Conservation (phyloP, 345 rosid species). For the Laguncularia racemosa region DNA sequence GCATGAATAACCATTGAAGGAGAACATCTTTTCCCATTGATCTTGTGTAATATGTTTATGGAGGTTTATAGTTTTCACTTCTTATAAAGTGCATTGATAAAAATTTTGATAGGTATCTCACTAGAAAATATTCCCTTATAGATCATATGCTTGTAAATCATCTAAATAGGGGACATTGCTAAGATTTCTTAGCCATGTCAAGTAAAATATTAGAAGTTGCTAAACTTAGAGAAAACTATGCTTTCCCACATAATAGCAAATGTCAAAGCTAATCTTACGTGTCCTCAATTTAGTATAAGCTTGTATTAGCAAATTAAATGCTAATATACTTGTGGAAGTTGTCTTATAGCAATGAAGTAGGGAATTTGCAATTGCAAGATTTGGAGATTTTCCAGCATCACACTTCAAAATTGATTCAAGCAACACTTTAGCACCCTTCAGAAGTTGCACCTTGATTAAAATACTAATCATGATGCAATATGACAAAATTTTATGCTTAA, state of each 20-base stretch:
- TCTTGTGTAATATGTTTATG: slow-evolving; percentile 49
- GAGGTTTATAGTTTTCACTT: slow-evolving; percentile 49
- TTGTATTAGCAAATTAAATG: slow-evolving; percentile 62
- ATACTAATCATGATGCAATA: slow-evolving; percentile 54
- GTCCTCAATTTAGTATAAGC: slow-evolving; percentile 53
- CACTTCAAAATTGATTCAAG: slow-evolving; percentile 45
- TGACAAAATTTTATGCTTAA: slow-evolving; percentile 35
- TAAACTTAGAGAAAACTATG: slow-evolving; percentile 42
- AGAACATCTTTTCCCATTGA: slow-evolving; percentile 59
- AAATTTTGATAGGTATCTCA: slow-evolving; percentile 28
- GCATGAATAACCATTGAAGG: slow-evolving; percentile 59
- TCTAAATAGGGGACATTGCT: slow-evolving; percentile 57
- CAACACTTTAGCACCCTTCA: slow-evolving; percentile 54
- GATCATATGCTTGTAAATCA: slow-evolving; percentile 55
- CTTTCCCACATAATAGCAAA: slow-evolving; percentile 34
- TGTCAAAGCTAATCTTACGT: slow-evolving; percentile 45
- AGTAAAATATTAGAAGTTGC: slow-evolving; percentile 49
- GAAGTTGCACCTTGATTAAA: slow-evolving; percentile 40
- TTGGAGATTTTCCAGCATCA: slow-evolving; percentile 8
- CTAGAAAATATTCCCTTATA: slow-evolving; percentile 41
- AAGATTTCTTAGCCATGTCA: slow-evolving; percentile 50
- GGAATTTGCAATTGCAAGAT: slow-evolving; percentile 31
- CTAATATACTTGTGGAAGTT: slow-evolving; percentile 38
- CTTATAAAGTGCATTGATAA: slow-evolving; percentile 63
- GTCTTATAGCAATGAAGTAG: slow-evolving; percentile 37